Evolutionary conservation across 129 eudicot species (phyloP).

Genomic region (Artemisia tridentata): DNA sequence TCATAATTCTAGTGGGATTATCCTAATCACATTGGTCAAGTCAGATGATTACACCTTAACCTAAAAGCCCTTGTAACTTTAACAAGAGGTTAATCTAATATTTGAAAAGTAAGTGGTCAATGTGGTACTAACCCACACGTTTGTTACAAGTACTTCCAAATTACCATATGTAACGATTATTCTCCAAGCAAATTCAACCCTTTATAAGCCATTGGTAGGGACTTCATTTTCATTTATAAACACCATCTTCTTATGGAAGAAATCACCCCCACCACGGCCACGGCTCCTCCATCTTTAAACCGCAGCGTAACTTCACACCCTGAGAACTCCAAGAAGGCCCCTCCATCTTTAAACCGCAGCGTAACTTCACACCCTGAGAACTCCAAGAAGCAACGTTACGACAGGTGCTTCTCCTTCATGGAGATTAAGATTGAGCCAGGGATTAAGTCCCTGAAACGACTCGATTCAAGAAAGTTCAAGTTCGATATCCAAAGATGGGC

Average conservation of each 20-base stretch:
- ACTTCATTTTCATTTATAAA: not conserved
- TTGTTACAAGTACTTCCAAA: conserved; percentile 24
- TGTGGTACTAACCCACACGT: conserved; percentile 34
- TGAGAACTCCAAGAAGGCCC: conserved; percentile 36
- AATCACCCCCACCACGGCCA: conserved; percentile 18
- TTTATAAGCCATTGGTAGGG: conserved; percentile 31
- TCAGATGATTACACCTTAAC: not conserved
- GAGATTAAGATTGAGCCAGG: conserved; percentile 57
- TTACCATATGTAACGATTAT: conserved; percentile 2
- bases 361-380: conserved; percentile 13
- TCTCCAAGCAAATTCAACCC: conserved; percentile 30
- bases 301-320: not conserved
- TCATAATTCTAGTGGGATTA: not conserved
- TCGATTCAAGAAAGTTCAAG: conserved; percentile 71
- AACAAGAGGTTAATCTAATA: conserved; percentile 11
- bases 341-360: not conserved
- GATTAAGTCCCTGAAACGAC: conserved; percentile 43
- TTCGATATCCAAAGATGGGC: conserved; percentile 70
- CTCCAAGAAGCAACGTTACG: conserved; percentile 38
- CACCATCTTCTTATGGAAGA: conserved; percentile 35
- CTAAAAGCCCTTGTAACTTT: not conserved
- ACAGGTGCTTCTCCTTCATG: conserved; percentile 55
- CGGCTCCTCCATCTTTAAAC: conserved; percentile 20
- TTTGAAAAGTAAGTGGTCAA: conserved; percentile 38
- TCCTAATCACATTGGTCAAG: not conserved